phyloP scores from a whole-genome alignment of 176 grass and related monocot species.

The Hordeum vulgare region DNA sequence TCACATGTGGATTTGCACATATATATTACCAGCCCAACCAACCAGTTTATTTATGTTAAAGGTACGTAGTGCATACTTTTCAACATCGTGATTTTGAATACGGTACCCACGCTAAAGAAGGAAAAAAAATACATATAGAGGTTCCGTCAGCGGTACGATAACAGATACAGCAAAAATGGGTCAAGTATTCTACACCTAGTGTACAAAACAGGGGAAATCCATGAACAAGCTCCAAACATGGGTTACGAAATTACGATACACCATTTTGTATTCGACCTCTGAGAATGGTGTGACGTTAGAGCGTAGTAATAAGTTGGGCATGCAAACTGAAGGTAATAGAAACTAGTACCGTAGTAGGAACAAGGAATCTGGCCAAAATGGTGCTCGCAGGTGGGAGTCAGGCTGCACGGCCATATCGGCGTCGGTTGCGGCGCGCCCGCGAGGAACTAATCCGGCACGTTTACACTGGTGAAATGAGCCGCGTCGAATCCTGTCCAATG shows the following conservation, averaged over 20 bases:
- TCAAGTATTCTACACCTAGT: background rate
- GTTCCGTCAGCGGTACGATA: background rate
- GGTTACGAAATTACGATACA: background rate
- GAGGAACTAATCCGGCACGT: background rate
- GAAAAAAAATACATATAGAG: background rate
- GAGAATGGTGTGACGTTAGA: background rate
- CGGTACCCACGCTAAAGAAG: background rate
- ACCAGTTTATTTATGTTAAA: background rate
- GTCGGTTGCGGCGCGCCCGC: background rate
- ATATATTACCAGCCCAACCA: background rate
- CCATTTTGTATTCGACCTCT: background rate
- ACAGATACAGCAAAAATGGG: background rate
- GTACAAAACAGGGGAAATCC: background rate
- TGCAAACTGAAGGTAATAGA: too few species aligned
- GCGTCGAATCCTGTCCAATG: too few species aligned
- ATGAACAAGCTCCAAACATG: background rate
- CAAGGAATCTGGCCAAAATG: background rate
- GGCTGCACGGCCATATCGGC: background rate
- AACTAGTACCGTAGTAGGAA: background rate
- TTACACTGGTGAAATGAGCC: background rate
- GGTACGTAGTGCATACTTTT: background rate
- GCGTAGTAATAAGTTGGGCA: background rate
- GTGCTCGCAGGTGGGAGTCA: background rate
- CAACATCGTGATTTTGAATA: background rate
- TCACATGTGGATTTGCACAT: background rate